Conservation (phyloP, 2,329 filamentous ascomycete species). For the Truncatella angustata region DNA sequence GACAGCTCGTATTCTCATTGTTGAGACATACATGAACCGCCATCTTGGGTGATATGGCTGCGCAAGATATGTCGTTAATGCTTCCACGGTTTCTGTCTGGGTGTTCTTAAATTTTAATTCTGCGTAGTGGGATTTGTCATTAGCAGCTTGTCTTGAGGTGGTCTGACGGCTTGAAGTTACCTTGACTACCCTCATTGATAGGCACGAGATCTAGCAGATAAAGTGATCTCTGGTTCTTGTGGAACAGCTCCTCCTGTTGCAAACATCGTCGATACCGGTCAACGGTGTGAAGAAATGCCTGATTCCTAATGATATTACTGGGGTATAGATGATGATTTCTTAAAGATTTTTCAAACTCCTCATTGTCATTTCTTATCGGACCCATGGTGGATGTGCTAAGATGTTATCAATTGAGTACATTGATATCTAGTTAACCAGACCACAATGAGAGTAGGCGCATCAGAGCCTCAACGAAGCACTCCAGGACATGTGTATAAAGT, state of each 20-base stretch:
- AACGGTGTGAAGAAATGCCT: slow-evolving; percentile 13
- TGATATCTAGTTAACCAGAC: background rate
- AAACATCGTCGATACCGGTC: slow-evolving; percentile 11
- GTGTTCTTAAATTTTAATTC: background rate
- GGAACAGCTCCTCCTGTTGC: slow-evolving; percentile 10
- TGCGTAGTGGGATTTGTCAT: background rate
- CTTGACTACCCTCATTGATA: background rate
- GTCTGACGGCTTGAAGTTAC: background rate
- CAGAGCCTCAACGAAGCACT: background rate
- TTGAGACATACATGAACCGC: slow-evolving; percentile 11
- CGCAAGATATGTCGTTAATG: background rate
- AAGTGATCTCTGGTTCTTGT: slow-evolving; percentile 10
- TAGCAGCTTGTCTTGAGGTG: background rate
- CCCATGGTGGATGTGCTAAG: background rate
- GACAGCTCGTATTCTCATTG: slow-evolving; percentile 9
- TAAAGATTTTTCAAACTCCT: background rate
- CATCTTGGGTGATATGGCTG: slow-evolving; percentile 1
- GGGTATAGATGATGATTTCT: slow-evolving; percentile 10
- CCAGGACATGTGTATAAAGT: background rate
- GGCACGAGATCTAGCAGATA: background rate
- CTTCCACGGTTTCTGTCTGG: background rate
- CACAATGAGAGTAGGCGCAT: background rate
- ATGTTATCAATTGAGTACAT: background rate
- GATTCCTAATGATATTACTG: slow-evolving; percentile 14
- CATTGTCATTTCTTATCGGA: background rate